Conservation (phyloP, 768 basidiomycete genomes). For the Phylloporus sp. region DNA sequence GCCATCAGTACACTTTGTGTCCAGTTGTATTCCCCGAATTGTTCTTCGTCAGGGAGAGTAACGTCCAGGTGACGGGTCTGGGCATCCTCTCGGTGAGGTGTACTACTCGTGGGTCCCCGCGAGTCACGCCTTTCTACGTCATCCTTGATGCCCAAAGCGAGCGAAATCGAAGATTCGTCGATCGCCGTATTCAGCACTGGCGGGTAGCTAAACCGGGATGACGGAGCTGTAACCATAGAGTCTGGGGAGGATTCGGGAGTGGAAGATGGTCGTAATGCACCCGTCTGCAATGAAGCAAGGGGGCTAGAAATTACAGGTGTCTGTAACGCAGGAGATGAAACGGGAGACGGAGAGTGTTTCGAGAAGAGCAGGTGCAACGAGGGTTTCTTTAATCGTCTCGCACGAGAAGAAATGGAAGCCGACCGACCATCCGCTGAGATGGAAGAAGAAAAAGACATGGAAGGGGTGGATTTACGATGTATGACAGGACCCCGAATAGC, state of each 20-base stretch:
- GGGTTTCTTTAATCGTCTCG: slow-evolving; percentile 53
- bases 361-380: slow-evolving; percentile 66
- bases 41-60: slow-evolving; percentile 34
- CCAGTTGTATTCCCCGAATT: slow-evolving; percentile 57
- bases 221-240: slow-evolving; percentile 56
- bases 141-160: slow-evolving; percentile 27
- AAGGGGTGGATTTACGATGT: slow-evolving; percentile 35
- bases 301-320: slow-evolving; percentile 20
- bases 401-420: slow-evolving; percentile 32
- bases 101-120: slow-evolving; percentile 18
- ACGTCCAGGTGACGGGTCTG: slow-evolving; percentile 27
- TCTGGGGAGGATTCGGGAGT: slow-evolving; percentile 32
- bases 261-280: slow-evolving; percentile 22
- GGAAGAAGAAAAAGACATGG: slow-evolving; percentile 30
- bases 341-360: slow-evolving; percentile 53
- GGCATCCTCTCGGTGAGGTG: slow-evolving; percentile 15
- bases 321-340: slow-evolving; percentile 29
- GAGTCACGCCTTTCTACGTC: slow-evolving; percentile 23
- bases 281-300: slow-evolving; percentile 13
- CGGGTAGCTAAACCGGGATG: slow-evolving; percentile 43
- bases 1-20: slow-evolving; percentile 67
- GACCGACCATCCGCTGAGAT: slow-evolving; percentile 32
- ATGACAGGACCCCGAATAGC: slow-evolving; percentile 28
- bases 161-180: slow-evolving; percentile 48
- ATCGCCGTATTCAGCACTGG: slow-evolving; percentile 60